A percentile compares a stretch with the other conserved stretches of the same genome.
Conservation (phyloP, 1,284 basidiomycete genomes). For the Apiotrichum porosum region DNA sequence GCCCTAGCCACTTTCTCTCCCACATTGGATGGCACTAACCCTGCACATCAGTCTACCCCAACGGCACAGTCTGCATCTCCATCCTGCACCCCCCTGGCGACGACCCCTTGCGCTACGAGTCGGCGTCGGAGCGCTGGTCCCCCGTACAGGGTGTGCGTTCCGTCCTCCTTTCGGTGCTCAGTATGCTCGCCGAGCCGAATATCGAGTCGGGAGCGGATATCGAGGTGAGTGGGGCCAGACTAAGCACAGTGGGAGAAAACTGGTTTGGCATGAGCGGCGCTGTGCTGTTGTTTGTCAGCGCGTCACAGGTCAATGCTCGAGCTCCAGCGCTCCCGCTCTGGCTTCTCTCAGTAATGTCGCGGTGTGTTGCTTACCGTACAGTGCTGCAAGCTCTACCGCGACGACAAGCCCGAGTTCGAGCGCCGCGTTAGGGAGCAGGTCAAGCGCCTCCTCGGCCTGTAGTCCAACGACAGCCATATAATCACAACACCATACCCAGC, state of each 20-base stretch:
- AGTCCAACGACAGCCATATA: no score
- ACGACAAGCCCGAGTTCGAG: constrained; percentile 62
- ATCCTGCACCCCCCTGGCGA: constrained; percentile 97
- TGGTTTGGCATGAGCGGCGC: no score
- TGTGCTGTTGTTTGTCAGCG: no score
- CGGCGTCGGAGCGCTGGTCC: constrained; percentile 94
- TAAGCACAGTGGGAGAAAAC: no score
- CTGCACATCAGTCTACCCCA: constrained; percentile 62
- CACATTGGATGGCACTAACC: neutral
- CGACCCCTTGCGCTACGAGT: constrained; percentile 67
- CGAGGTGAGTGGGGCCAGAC: constrained; percentile 59
- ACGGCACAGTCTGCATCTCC: constrained; percentile 95
- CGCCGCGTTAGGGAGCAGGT: constrained; percentile 51
- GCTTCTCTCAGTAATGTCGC: no score
- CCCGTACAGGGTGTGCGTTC: constrained; percentile 86
- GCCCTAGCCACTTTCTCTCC: neutral
- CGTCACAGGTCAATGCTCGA: no score
- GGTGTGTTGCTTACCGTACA: no score
- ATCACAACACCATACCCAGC: constrained; percentile 4
- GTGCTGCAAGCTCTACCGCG: constrained; percentile 90
- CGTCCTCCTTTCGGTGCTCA: constrained; percentile 89
- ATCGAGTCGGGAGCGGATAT: constrained; percentile 97
- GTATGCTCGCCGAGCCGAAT: constrained; percentile 99
- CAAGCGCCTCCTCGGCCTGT: constrained; percentile 50
- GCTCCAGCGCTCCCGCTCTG: neutral